A percentile compares a stretch with the other conserved stretches of the same genome.
Evolutionary conservation across 495 filamentous ascomycete genomes (phyloP).

Genomic region (Chaetomium cochliodes): DNA sequence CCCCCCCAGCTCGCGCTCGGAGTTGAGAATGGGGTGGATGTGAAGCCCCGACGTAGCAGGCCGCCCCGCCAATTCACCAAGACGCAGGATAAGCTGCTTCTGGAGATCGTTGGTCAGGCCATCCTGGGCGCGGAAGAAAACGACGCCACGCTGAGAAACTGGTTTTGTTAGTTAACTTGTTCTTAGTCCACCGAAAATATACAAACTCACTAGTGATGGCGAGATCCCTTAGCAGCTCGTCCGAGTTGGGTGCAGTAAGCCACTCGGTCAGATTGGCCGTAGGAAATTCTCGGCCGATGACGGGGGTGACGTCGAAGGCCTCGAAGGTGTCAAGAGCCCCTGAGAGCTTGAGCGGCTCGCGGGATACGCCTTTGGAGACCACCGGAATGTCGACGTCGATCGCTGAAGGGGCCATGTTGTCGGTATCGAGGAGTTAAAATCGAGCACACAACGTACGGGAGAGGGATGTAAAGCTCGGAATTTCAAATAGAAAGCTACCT

Average conservation of each 20-base stretch:
- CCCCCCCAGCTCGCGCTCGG: constrained; percentile 55
- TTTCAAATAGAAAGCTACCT: background rate
- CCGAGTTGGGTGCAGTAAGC: constrained; percentile 62
- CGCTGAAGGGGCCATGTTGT: constrained; percentile 38
- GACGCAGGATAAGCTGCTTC: constrained; percentile 61
- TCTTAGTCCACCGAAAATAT: too few species aligned
- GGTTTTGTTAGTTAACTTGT: constrained; percentile 4
- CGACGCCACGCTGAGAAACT: constrained; percentile 78
- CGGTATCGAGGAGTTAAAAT: background rate
- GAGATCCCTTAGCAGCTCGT: constrained; percentile 64
- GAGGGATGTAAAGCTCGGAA: background rate
- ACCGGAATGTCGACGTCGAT: constrained; percentile 25
- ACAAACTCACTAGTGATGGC: constrained; percentile 61
- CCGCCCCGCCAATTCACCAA: constrained; percentile 64
- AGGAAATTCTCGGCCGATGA: constrained; percentile 67
- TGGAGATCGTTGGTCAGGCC: constrained; percentile 45
- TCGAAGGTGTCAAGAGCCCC: constrained; percentile 58
- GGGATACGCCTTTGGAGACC: constrained; percentile 20
- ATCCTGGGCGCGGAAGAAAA: constrained; percentile 75
- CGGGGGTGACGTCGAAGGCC: constrained; percentile 64
- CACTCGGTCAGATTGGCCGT: constrained; percentile 60
- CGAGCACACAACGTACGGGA: too few species aligned
- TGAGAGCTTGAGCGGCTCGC: constrained; percentile 49
- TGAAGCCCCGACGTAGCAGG: constrained; percentile 62
- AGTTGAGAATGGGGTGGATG: constrained; percentile 68